Conservation (phyloP, 139 green algal species). For the Chlamydomonas schloesseri region DNA sequence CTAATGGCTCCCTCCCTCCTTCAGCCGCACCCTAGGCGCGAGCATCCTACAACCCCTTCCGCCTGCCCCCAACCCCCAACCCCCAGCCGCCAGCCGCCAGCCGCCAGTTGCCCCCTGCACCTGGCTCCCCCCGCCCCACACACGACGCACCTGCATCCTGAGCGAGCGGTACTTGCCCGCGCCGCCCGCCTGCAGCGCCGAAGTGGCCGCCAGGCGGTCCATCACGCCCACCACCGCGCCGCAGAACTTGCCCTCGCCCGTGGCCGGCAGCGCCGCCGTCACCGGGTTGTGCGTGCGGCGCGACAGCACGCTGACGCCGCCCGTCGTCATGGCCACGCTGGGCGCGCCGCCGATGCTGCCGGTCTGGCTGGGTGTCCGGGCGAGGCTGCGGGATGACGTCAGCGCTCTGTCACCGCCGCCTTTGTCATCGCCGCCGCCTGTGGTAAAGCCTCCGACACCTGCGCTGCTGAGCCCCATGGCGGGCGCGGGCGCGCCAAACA, state of each 20-base stretch:
- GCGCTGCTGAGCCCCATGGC: too few species aligned
- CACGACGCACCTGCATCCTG: not conserved
- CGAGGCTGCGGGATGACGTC: too few species aligned
- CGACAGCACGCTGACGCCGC: not conserved
- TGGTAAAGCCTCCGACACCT: too few species aligned
- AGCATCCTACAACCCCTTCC: too few species aligned
- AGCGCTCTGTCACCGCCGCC: too few species aligned
- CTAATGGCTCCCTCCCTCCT: too few species aligned
- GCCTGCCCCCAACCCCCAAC: too few species aligned
- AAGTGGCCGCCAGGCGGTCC: constrained; percentile 29
- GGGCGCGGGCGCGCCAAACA: not conserved
- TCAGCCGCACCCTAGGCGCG: too few species aligned
- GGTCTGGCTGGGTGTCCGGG: too few species aligned
- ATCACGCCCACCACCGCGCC: constrained; percentile 21
- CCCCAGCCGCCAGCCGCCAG: too few species aligned
- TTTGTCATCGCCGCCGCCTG: too few species aligned
- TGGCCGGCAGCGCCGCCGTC: not conserved
- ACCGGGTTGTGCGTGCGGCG: not conserved
- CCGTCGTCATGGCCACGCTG: not conserved
- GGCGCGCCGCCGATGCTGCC: not conserved
- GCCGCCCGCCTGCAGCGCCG: not conserved
- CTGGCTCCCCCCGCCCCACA: not conserved
- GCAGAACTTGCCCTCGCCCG: constrained; percentile 25
- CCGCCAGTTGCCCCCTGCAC: too few species aligned
- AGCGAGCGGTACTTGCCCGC: constrained; percentile 29